phyloP scores from a whole-genome alignment of 495 filamentous ascomycete species.

The Penicillium simplicissimum region DNA sequence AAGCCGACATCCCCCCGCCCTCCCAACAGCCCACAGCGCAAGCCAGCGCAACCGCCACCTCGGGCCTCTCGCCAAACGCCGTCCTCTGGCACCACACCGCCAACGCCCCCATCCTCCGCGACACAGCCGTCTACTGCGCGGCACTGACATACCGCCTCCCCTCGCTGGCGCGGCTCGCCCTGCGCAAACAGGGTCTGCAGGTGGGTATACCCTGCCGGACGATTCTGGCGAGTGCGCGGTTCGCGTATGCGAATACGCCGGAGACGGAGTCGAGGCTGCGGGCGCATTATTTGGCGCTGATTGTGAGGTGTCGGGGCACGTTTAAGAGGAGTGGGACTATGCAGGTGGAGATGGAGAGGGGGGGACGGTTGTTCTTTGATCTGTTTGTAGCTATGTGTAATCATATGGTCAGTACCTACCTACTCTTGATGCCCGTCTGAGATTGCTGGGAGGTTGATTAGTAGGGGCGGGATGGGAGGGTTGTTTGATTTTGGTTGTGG shows the following conservation, averaged over 20 bases:
- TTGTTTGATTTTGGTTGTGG: slow-evolving; percentile 8
- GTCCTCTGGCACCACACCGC: slow-evolving; percentile 68
- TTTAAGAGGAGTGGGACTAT: slow-evolving; percentile 96
- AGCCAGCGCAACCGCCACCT: slow-evolving; percentile 12
- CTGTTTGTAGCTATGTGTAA: slow-evolving; percentile 92
- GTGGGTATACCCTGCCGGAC: slow-evolving; percentile 79
- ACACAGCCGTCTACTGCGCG: slow-evolving; percentile 89
- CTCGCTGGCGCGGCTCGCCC: slow-evolving; percentile 76
- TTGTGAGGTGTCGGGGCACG: slow-evolving; percentile 78
- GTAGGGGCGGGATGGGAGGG: neutral
- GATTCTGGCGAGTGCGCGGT: slow-evolving; percentile 80
- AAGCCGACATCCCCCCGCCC: slow-evolving; percentile 45
- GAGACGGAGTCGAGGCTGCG: slow-evolving; percentile 85
- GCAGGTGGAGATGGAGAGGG: slow-evolving; percentile 90
- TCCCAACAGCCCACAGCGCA: slow-evolving; percentile 8
- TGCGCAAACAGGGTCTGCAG: slow-evolving; percentile 85
- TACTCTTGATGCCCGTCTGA: too few species aligned
- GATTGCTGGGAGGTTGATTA: too few species aligned
- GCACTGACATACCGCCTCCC: slow-evolving; percentile 79
- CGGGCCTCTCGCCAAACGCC: slow-evolving; percentile 46
- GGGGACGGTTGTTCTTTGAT: slow-evolving; percentile 87
- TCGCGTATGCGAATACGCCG: slow-evolving; percentile 85
- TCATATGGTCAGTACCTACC: slow-evolving; percentile 60
- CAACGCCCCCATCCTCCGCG: slow-evolving; percentile 71
- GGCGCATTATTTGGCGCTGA: slow-evolving; percentile 89